Percentiles rank a stretch among this genome's conserved stretches.
Evolutionary conservation across 306 rosid species (phyloP).

Genomic region (Hippophae gyantsensis): DNA sequence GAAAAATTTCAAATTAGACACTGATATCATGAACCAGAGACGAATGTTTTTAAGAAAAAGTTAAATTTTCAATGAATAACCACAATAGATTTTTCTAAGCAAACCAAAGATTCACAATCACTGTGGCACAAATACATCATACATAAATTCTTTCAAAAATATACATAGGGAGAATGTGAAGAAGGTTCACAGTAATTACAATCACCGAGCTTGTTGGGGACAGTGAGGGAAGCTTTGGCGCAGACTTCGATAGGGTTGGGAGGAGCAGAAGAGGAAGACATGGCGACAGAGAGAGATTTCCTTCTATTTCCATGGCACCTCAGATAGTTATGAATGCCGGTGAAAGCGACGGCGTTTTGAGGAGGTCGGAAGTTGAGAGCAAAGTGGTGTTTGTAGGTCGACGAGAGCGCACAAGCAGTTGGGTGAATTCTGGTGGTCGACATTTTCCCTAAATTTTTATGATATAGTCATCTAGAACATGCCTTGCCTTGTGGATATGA

Average conservation of each 20-base stretch:
- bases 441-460: slow-evolving; percentile 19
- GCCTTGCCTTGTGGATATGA: too few species aligned
- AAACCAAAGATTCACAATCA: too few species aligned
- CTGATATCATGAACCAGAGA: too few species aligned
- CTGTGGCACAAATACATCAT: too few species aligned
- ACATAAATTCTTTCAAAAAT: too few species aligned
- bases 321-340: slow-evolving; percentile 6
- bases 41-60: too few species aligned
- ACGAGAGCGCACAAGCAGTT: slow-evolving; percentile 46
- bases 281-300: slow-evolving; percentile 33
- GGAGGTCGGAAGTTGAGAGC: slow-evolving; percentile 21
- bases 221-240: slow-evolving; percentile 59
- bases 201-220: slow-evolving; percentile 68
- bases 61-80: too few species aligned
- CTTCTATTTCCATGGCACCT: slow-evolving; percentile 14
- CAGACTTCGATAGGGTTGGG: slow-evolving; percentile 47
- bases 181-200: slow-evolving; percentile 27
- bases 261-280: slow-evolving; percentile 42
- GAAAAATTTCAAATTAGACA: too few species aligned
- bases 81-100: too few species aligned
- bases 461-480: background rate
- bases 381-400: slow-evolving; percentile 38
- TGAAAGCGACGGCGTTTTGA: slow-evolving; percentile 22
- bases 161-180: background rate
- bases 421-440: slow-evolving; percentile 50